Conservation (phyloP, 345 rosid species). For the Bruguiera gymnorhiza region DNA sequence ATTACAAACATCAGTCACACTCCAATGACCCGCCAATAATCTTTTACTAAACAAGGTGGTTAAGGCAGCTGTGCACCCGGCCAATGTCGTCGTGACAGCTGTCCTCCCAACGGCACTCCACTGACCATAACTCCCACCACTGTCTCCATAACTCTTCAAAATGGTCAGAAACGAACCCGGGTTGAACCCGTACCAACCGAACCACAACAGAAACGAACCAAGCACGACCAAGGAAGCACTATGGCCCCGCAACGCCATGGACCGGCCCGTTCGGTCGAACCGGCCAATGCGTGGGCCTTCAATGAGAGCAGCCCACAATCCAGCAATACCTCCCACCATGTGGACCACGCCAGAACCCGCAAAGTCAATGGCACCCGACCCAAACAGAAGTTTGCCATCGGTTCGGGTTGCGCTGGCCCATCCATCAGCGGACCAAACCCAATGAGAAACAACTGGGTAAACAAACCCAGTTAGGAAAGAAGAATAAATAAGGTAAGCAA, state of each 20-base stretch:
- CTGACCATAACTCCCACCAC: slow-evolving; percentile 27
- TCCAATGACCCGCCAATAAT: slow-evolving; percentile 23
- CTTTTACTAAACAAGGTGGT: slow-evolving; percentile 22
- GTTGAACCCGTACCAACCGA: slow-evolving; percentile 46
- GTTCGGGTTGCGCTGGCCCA: slow-evolving; percentile 54
- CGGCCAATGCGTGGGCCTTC: slow-evolving; percentile 39
- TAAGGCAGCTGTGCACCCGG: slow-evolving; percentile 20
- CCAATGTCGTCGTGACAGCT: slow-evolving; percentile 25
- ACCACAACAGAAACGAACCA: slow-evolving; percentile 35
- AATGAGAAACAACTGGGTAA: slow-evolving; percentile 58
- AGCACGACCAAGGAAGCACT: slow-evolving; percentile 40
- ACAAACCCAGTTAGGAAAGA: slow-evolving; percentile 61
- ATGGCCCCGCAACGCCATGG: slow-evolving; percentile 32
- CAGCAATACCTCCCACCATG: slow-evolving; percentile 46
- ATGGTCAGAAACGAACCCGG: slow-evolving; percentile 37
- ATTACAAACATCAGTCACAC: slow-evolving; percentile 15
- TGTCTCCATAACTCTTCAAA: slow-evolving; percentile 18
- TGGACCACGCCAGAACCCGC: slow-evolving; percentile 48
- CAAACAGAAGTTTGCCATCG: slow-evolving; percentile 33
- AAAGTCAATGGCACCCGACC: slow-evolving; percentile 45
- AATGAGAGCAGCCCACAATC: slow-evolving; percentile 42
- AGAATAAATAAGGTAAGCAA: slow-evolving; percentile 58
- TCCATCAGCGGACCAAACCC: slow-evolving; percentile 64
- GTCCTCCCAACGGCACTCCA: slow-evolving; percentile 31
- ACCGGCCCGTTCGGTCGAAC: slow-evolving; percentile 25